Conservation (phyloP, 768 basidiomycete species). For the Tricholoma bakamatsutake region DNA sequence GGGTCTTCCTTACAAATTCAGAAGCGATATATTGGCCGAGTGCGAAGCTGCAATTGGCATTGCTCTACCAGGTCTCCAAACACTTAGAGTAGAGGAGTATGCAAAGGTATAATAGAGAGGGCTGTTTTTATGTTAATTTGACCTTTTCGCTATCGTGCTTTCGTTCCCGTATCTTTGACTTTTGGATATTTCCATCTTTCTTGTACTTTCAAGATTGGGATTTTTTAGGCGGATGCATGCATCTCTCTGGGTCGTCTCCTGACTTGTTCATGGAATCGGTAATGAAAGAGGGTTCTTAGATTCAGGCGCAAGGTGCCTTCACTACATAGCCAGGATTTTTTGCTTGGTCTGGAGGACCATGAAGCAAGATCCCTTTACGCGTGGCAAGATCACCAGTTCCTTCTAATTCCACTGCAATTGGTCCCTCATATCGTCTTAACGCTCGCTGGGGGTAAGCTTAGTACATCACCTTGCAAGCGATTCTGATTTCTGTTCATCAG, state of each 20-base stretch:
- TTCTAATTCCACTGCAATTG: too few species aligned
- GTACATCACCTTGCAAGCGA: constrained; percentile 26
- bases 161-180: background rate
- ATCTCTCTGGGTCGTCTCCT: too few species aligned
- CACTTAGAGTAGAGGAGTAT: background rate
- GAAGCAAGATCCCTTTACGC: too few species aligned
- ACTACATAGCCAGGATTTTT: too few species aligned
- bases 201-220: too few species aligned
- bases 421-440: too few species aligned
- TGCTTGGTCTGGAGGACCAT: too few species aligned
- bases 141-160: background rate
- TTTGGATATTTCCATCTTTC: background rate
- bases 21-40: background rate
- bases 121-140: background rate
- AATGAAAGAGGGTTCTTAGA: too few species aligned
- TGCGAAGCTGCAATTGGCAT: background rate
- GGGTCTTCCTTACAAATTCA: background rate
- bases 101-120: background rate
- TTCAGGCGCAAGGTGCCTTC: too few species aligned
- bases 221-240: background rate
- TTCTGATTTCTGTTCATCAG: constrained; percentile 52
- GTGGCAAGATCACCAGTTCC: too few species aligned
- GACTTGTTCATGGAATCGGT: too few species aligned
- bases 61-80: background rate
- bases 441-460: too few species aligned